Percentiles rank a stretch among this genome's conserved stretches.
Conservation (phyloP, 164 flowering plant genomes). For the Buxus sempervirens region DNA sequence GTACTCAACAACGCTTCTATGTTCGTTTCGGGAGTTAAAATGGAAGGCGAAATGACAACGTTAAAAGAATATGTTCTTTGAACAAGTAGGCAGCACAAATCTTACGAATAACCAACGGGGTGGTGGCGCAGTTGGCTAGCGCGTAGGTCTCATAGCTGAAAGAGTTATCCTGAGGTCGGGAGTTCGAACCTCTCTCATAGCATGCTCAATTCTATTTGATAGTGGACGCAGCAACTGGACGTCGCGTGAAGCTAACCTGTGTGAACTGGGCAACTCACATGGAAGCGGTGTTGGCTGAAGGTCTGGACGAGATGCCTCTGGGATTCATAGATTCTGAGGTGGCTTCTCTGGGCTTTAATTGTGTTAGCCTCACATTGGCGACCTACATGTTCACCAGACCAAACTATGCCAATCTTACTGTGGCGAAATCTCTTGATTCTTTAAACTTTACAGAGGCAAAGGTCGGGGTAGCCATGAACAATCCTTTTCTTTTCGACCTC, state of each 20-base stretch:
- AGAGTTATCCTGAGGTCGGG: conserved; percentile 82
- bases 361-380: conserved; percentile 54
- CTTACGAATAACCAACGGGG: neutral
- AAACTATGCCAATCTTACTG: conserved; percentile 14
- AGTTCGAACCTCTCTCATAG: conserved; percentile 99
- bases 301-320: conserved; percentile 42
- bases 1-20: too few relatives aligned
- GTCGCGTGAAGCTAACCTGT: conserved; percentile 44
- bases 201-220: too few relatives aligned
- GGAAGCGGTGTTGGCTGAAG: conserved; percentile 42
- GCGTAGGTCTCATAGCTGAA: conserved; percentile 10
- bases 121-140: conserved; percentile 13
- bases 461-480: conserved; percentile 22
- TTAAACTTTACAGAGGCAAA: conserved; percentile 20
- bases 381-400: conserved; percentile 35
- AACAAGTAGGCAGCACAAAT: too few relatives aligned
- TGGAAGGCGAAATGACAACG: too few relatives aligned
- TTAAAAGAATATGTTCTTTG: too few relatives aligned
- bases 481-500: conserved; percentile 29
- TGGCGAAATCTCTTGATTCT: conserved; percentile 16
- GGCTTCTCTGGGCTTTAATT: conserved; percentile 38
- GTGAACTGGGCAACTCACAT: conserved; percentile 53
- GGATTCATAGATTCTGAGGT: conserved; percentile 22
- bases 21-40: too few relatives aligned
- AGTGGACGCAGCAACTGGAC: conserved; percentile 29